A percentile compares a stretch with the other conserved stretches of the same genome.
Evolutionary conservation across 257 asterid genomes (phyloP).

Genomic region (Ilex asprella): DNA sequence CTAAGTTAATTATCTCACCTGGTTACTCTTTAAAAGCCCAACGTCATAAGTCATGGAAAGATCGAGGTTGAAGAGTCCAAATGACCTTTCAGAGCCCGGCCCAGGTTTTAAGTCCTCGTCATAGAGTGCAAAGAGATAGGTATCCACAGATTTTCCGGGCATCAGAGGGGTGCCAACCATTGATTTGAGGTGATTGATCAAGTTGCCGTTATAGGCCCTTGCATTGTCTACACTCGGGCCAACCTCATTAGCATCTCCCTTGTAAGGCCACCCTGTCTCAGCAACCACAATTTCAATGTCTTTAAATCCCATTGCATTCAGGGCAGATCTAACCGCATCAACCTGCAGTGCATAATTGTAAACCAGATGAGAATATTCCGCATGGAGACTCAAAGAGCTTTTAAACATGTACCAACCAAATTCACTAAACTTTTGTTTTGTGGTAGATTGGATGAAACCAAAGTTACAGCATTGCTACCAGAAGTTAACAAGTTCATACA

Average conservation of each 20-base stretch:
- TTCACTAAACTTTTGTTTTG: too few species aligned
- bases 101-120: slow-evolving; percentile 96
- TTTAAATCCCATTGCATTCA: slow-evolving; percentile 64
- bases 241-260: slow-evolving; percentile 85
- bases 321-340: slow-evolving; percentile 82
- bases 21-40: slow-evolving; percentile 56
- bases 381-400: neutral
- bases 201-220: slow-evolving; percentile 81
- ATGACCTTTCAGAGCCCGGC: slow-evolving; percentile 66
- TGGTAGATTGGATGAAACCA: too few species aligned
- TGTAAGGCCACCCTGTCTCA: slow-evolving; percentile 99
- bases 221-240: slow-evolving; percentile 78
- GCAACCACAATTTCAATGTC: slow-evolving; percentile 92
- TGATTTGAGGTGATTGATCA: slow-evolving; percentile 80
- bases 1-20: slow-evolving; percentile 27
- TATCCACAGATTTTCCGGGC: slow-evolving; percentile 93
- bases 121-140: slow-evolving; percentile 82
- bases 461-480: too few species aligned
- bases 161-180: slow-evolving; percentile 88
- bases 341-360: slow-evolving; percentile 36
- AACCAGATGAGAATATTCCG: neutral
- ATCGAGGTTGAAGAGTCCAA: slow-evolving; percentile 81
- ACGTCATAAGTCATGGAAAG: slow-evolving; percentile 51
- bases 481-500: too few species aligned
- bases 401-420: too few species aligned